Evolutionary conservation across 176 grass and related monocot species (phyloP).

Genomic region (Triticum aestivum): DNA sequence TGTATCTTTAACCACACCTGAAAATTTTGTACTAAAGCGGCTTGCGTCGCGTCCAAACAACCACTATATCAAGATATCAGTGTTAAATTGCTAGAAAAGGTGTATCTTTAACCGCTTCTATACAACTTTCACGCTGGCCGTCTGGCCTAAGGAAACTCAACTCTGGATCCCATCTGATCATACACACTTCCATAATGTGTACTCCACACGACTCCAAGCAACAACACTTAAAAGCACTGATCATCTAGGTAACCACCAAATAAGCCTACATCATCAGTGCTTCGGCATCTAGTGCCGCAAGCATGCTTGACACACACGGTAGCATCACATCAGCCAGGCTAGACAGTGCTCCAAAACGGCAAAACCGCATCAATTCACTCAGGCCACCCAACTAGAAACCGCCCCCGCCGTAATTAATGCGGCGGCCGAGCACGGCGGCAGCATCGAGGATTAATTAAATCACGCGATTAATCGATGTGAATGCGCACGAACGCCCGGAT

Average conservation of each 20-base stretch:
- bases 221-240: background rate
- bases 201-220: background rate
- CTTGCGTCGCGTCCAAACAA: background rate
- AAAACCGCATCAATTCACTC: slow-evolving; percentile 12
- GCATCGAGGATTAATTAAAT: background rate
- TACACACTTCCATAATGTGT: too few relatives aligned
- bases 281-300: background rate
- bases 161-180: background rate
- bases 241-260: background rate
- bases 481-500: background rate
- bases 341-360: slow-evolving; percentile 16
- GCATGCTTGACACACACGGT: background rate
- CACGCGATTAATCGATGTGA: slow-evolving; percentile 13
- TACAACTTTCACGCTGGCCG: background rate
- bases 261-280: background rate
- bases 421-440: background rate
- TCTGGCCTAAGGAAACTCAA: background rate
- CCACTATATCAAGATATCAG: background rate
- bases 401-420: background rate
- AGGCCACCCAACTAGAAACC: slow-evolving; percentile 22
- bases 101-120: background rate
- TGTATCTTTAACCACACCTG: background rate
- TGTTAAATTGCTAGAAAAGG: background rate
- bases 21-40: background rate
- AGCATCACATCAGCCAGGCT: slow-evolving; percentile 4